Evolutionary conservation across 148 eudicot species (phyloP).

Genomic region (Chenopodium suecicum): DNA sequence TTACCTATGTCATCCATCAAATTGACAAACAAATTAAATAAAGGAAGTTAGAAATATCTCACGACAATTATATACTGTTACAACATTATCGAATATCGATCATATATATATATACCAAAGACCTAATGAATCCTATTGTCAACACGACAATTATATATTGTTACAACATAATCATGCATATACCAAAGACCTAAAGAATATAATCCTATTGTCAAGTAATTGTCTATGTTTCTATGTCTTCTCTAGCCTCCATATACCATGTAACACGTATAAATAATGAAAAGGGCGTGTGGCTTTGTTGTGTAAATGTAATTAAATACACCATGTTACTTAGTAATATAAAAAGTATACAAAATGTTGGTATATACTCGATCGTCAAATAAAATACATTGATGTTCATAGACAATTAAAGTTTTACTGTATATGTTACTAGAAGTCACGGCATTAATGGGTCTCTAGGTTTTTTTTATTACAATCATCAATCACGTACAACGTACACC

Average conservation of each 20-base stretch:
- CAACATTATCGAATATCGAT: background rate
- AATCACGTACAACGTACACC: background rate
- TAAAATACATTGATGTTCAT: background rate
- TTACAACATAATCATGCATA: background rate
- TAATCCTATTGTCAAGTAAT: background rate
- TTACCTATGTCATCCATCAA: background rate
- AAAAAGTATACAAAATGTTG: background rate
- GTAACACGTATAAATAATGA: background rate
- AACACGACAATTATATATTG: background rate
- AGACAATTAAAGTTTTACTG: no score
- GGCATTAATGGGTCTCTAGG: background rate
- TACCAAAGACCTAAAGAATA: background rate
- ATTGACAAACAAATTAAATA: background rate
- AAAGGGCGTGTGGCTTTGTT: background rate
- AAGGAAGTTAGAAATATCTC: background rate
- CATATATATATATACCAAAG: background rate
- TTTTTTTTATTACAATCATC: background rate
- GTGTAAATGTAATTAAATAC: background rate
- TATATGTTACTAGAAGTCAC: background rate
- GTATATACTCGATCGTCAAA: background rate
- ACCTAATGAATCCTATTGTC: background rate
- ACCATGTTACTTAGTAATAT: background rate
- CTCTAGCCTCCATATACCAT: background rate
- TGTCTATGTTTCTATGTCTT: background rate
- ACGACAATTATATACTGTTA: background rate